Evolutionary conservation across 2,329 filamentous ascomycete species (phyloP), one percentile per base, ranked within the genome.

Genomic region (Scopulariopsis brevicaulis): DNA sequence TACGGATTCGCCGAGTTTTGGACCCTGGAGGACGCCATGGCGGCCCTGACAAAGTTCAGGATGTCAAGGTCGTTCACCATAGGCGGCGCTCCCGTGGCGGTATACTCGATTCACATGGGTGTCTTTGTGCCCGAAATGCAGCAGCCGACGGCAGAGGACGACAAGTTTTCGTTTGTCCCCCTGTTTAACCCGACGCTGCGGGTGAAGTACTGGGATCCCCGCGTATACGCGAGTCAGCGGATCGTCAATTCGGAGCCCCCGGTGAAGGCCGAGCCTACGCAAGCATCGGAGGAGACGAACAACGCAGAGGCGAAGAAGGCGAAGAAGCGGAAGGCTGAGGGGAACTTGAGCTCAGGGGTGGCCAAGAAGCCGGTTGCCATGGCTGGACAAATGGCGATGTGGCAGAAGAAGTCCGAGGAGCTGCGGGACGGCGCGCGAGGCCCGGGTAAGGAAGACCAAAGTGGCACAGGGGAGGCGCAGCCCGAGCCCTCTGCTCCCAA

Each of bases 1-100:
- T 95, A 90, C 64, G 90, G 89, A 0, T 95, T 95, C 70, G 90
- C 85, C 1, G 90, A 95, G 69, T 95, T 92, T 67, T 85, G 83
- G 64, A 87, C 83, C 0, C 75, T 90, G 20, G 83, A 87, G 67
- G 89, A 94, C 68, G 88, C 90, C 2, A 80, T 85, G 68, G 86
- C 84, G 24, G 90, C 90, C 4, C 73, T 92, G 66, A 77, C 80
- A 24, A 89, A 90, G 63, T 86, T 87, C 64, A 82, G 83, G 46
- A 85, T 84, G 37, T 83, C 85, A 32, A 82, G 89, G 12, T 86
- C 84, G 55, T 93, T 93, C 65, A 90, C 86, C 2, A 89, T 94
- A 61, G 85, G 85, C 0, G 89, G 86, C 2, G 86, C 84, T 62
- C 81, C 84, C 0, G 86, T 90, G 18, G 77, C 81, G 12, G 78